A percentile compares a stretch with the other conserved stretches of the same genome.
phyloP scores from a whole-genome alignment of 805 yeast genomes.

The Sugiyamaella marilandica region DNA sequence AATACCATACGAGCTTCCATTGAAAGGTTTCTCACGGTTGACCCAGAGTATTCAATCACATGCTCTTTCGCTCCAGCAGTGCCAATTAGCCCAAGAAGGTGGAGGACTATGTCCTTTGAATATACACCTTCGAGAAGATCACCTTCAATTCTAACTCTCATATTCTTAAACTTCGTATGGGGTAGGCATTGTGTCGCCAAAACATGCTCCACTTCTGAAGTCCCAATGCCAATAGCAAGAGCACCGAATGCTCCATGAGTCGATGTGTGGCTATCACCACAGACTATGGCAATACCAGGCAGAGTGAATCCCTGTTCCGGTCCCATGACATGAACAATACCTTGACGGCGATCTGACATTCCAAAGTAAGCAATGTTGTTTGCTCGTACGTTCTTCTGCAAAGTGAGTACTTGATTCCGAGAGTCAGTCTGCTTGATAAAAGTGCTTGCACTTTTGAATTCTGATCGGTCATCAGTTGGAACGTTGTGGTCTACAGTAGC shows the following conservation, averaged over 20 bases:
- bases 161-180: constrained; percentile 91
- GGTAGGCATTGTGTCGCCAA: constrained; percentile 90
- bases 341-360: constrained; percentile 90
- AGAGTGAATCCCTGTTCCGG: constrained; percentile 98
- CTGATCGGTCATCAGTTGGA: constrained; percentile 80
- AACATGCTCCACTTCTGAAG: constrained; percentile 97
- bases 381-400: constrained; percentile 86
- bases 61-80: constrained; percentile 99
- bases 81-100: constrained; percentile 92
- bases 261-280: constrained; percentile 98
- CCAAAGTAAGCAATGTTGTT: constrained; percentile 90
- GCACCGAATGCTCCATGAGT: constrained; percentile 98
- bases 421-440: constrained; percentile 90
- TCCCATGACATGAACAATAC: constrained; percentile 96
- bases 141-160: constrained; percentile 84
- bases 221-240: constrained; percentile 96
- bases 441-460: constrained; percentile 63
- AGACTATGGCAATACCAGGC: constrained; percentile 96
- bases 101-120: constrained; percentile 88
- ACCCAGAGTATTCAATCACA: constrained; percentile 94
- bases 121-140: constrained; percentile 82
- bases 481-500: constrained; percentile 96
- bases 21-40: constrained; percentile 79
- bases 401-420: constrained; percentile 82
- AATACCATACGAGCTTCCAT: constrained; percentile 99